Conservation (phyloP, 176 grass and related monocot species). For the Eragrostis nindensis region DNA sequence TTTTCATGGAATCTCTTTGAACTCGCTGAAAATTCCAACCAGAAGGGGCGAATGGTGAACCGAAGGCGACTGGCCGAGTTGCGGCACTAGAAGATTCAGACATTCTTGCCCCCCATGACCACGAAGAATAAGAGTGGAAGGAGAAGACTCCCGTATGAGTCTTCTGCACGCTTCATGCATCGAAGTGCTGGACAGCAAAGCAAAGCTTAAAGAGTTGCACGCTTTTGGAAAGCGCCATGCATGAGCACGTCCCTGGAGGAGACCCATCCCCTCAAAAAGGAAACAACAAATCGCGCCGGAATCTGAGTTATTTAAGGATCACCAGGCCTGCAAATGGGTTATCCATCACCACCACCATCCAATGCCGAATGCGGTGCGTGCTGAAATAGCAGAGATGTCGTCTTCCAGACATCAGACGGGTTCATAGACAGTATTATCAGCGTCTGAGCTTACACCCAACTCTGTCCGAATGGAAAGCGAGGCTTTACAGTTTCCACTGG, state of each 20-base stretch:
- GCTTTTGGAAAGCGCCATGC: conserved; percentile 39
- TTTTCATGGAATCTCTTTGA: neutral
- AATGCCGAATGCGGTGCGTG: neutral
- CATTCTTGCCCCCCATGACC: neutral
- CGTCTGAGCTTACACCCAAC: conserved; percentile 25
- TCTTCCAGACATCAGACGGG: conserved; percentile 19
- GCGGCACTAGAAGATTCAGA: conserved; percentile 9
- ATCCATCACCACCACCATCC: conserved; percentile 40
- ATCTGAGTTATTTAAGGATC: conserved; percentile 35
- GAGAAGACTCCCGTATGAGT: conserved; percentile 24
- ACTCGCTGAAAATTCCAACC: neutral
- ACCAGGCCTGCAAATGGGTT: neutral
- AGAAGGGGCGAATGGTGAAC: neutral
- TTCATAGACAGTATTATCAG: conserved; percentile 37
- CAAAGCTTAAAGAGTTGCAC: conserved; percentile 29
- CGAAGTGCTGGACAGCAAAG: conserved; percentile 39
- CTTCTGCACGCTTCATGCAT: conserved; percentile 10
- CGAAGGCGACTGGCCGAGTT: neutral
- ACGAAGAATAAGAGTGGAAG: conserved; percentile 8
- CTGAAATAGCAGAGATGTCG: conserved; percentile 9
- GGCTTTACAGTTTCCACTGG: conserved; percentile 45
- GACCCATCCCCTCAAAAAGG: conserved; percentile 26
- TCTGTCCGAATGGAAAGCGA: conserved; percentile 49
- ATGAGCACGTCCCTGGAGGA: conserved; percentile 24
- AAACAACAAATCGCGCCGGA: conserved; percentile 29